A percentile compares a stretch with the other conserved stretches of the same genome.
Evolutionary conservation across 2,329 filamentous ascomycete species (phyloP).

Genomic region (Pyrenophora graminea): DNA sequence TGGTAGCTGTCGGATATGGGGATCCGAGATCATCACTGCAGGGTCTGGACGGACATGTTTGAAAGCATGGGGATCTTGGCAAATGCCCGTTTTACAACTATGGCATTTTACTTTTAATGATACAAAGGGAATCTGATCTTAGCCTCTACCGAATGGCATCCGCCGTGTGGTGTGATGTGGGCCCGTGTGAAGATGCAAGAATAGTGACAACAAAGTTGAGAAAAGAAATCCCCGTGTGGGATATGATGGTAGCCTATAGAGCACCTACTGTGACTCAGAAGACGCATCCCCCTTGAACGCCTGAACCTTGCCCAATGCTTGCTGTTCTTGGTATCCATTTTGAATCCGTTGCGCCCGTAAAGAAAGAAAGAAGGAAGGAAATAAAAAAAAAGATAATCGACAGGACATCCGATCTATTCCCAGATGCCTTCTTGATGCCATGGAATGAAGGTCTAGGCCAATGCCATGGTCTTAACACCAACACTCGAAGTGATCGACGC

Average conservation of each 20-base stretch:
- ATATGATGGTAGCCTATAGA: not conserved
- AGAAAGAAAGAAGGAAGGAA: not conserved
- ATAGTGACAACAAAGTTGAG: not conserved
- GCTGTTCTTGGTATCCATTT: not conserved
- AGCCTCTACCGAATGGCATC: no score
- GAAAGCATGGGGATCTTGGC: not conserved
- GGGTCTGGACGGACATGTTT: not conserved
- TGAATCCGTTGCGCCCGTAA: not conserved
- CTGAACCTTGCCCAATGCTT: slow-evolving; percentile 1
- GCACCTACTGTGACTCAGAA: no score
- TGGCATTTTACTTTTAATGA: not conserved
- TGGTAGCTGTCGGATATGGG: not conserved
- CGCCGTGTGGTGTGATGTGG: no score
- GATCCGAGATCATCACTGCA: slow-evolving; percentile 2
- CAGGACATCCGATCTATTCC: no score
- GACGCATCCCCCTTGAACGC: not conserved
- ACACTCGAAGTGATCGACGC: slow-evolving; percentile 22
- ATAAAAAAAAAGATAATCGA: no score
- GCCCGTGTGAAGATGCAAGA: not conserved
- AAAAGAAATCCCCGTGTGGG: not conserved
- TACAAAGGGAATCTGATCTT: not conserved
- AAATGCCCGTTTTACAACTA: no score
- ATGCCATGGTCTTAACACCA: slow-evolving; percentile 15
- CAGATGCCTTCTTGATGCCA: no score
- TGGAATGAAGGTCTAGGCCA: slow-evolving; percentile 1